Percentiles rank a stretch among this genome's conserved stretches.
Evolutionary conservation across 2,329 filamentous ascomycete genomes (phyloP).

Genomic region (Aspergillus japonicus): DNA sequence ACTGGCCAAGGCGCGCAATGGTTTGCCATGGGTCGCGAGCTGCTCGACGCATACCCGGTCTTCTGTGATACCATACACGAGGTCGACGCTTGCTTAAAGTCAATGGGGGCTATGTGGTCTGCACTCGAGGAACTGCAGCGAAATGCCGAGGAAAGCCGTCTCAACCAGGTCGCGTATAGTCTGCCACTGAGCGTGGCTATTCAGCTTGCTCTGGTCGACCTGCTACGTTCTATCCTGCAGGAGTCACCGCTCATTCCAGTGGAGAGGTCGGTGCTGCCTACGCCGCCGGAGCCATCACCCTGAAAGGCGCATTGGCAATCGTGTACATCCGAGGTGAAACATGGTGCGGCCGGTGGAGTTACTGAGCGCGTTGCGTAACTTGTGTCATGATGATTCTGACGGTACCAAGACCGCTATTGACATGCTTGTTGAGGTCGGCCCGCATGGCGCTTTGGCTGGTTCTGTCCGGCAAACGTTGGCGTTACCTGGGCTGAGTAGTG

Average conservation of each 20-base stretch:
- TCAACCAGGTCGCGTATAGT: background rate
- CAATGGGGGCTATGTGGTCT: background rate
- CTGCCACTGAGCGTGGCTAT: constrained; percentile 42
- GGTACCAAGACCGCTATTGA: background rate
- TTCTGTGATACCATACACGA: constrained; percentile 8
- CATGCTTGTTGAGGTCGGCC: constrained; percentile 36
- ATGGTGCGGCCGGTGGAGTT: constrained; percentile 13
- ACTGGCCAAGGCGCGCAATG: constrained; percentile 36
- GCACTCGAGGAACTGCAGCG: constrained; percentile 8
- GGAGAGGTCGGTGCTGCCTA: constrained; percentile 54
- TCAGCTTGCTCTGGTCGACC: constrained; percentile 48
- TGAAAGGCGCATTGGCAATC: constrained; percentile 3
- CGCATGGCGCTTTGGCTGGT: constrained; percentile 34
- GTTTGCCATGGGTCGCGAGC: constrained; percentile 26
- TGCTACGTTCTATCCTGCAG: constrained; percentile 41
- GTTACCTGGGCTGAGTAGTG: background rate
- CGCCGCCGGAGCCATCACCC: constrained; percentile 34
- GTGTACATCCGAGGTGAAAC: constrained; percentile 23
- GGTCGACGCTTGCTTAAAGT: constrained; percentile 8
- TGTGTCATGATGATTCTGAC: background rate
- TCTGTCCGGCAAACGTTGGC: constrained; percentile 30
- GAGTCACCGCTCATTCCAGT: constrained; percentile 49
- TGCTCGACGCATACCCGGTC: constrained; percentile 16
- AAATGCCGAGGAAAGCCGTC: background rate
- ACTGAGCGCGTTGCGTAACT: fast-evolving